A percentile compares a stretch with the other conserved stretches of the same genome.
Conservation (phyloP, 1,284 basidiomycete genomes). For the Anthracocystis panici-leucophaei region DNA sequence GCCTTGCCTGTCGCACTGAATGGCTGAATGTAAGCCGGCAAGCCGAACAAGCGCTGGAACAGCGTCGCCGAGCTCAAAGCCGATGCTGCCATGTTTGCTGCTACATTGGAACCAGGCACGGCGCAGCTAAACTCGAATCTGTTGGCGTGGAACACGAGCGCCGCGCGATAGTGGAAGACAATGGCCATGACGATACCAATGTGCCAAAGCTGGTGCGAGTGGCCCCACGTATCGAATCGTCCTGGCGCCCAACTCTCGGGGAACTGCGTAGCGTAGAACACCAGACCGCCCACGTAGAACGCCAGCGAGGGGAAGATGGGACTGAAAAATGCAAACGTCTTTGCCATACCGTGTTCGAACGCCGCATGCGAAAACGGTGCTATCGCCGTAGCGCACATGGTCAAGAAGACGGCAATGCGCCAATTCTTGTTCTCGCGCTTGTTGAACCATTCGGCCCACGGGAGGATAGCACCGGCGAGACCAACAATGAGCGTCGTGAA, state of each 20-base stretch:
- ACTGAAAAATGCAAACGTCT: constrained; percentile 60
- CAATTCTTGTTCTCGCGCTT: constrained; percentile 58
- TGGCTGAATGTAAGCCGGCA: constrained; percentile 21
- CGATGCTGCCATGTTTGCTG: constrained; percentile 16
- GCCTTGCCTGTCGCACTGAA: constrained; percentile 21
- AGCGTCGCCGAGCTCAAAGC: constrained; percentile 8
- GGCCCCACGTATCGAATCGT: constrained; percentile 63
- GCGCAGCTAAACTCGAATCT: constrained; percentile 65
- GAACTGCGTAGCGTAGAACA: constrained; percentile 65
- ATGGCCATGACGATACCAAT: constrained; percentile 66
- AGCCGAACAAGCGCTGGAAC: constrained; percentile 21
- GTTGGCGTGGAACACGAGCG: constrained; percentile 61
- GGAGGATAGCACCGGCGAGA: constrained; percentile 62
- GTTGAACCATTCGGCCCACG: constrained; percentile 68
- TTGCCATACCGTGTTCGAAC: constrained; percentile 61
- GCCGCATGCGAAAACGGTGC: constrained; percentile 65
- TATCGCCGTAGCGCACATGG: constrained; percentile 65
- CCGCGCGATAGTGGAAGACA: constrained; percentile 63
- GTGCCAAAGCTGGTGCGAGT: constrained; percentile 69
- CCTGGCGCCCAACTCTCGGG: constrained; percentile 66
- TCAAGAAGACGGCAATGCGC: constrained; percentile 64
- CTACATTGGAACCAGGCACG: constrained; percentile 18
- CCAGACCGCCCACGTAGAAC: constrained; percentile 62
- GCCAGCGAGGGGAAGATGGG: constrained; percentile 63
- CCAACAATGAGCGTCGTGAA: constrained; percentile 62